Percentiles rank a stretch among this genome's conserved stretches.
Conservation (phyloP, 1,284 basidiomycete genomes). For the Boletus semigastroideus region DNA sequence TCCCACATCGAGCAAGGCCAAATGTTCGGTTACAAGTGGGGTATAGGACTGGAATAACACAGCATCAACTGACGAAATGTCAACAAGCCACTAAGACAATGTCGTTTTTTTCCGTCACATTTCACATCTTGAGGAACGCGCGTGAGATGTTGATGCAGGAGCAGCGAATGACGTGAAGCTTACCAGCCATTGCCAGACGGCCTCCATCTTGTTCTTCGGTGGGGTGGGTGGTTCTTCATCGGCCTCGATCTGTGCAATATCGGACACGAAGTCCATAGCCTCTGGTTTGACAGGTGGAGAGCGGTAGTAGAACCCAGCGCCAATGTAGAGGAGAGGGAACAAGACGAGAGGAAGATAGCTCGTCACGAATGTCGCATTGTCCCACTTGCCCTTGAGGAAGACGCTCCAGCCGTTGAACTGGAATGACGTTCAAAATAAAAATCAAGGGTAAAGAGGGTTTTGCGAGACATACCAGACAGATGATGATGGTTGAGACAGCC, state of each 20-base stretch:
- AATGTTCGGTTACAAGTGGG: slow-evolving; percentile 2
- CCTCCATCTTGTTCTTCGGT: slow-evolving; percentile 65
- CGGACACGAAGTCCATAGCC: slow-evolving; percentile 80
- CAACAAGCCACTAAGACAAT: not conserved
- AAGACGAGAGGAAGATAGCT: slow-evolving; percentile 77
- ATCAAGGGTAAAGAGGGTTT: not conserved
- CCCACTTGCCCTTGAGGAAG: slow-evolving; percentile 70
- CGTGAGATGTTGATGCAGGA: not conserved
- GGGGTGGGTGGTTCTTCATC: slow-evolving; percentile 69
- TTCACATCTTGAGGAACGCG: slow-evolving; percentile 25
- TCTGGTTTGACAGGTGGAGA: slow-evolving; percentile 45
- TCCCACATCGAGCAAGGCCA: not conserved
- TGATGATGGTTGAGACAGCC: slow-evolving; percentile 50
- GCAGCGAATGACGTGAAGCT: slow-evolving; percentile 28
- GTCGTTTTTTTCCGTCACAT: not conserved
- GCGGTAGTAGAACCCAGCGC: slow-evolving; percentile 53
- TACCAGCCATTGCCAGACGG: slow-evolving; percentile 74
- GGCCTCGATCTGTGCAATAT: slow-evolving; percentile 72
- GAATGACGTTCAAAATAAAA: not conserved
- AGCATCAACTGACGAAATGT: not conserved
- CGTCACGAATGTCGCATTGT: slow-evolving; percentile 64
- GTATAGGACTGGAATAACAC: slow-evolving; percentile 10
- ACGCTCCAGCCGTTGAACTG: slow-evolving; percentile 76
- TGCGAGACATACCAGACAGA: slow-evolving; percentile 62
- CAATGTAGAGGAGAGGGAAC: slow-evolving; percentile 75